Evolutionary conservation across 192 early-diverging fungal species (phyloP).

Genomic region (Endogone sp.): DNA sequence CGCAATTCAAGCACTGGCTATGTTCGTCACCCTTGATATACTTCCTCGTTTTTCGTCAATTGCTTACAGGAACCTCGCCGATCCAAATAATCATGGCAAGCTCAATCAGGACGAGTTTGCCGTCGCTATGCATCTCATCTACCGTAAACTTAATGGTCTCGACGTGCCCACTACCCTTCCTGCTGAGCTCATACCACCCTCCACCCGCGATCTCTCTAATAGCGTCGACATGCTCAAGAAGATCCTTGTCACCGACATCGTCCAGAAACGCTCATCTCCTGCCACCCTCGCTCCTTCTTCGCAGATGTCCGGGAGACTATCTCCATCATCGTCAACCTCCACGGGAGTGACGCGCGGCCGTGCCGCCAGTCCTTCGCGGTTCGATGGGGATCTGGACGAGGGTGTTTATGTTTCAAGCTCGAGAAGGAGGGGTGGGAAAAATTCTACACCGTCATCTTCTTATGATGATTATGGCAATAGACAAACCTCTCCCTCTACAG

Average conservation of each 20-base stretch:
- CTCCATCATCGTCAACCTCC: too few relatives aligned
- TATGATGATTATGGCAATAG: too few relatives aligned
- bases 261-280: slow-evolving; percentile 23
- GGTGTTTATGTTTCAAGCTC: slow-evolving; percentile 35
- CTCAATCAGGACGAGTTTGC: slow-evolving; percentile 94
- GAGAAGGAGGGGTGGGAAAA: slow-evolving; percentile 28
- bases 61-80: slow-evolving; percentile 60
- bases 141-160: slow-evolving; percentile 78
- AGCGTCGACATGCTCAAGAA: slow-evolving; percentile 59
- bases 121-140: slow-evolving; percentile 95
- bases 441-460: neutral
- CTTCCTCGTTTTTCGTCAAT: neutral
- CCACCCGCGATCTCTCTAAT: slow-evolving; percentile 76
- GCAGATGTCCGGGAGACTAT: neutral
- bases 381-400: slow-evolving; percentile 23
- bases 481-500: neutral
- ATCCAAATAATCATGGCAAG: slow-evolving; percentile 80
- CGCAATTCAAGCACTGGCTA: neutral
- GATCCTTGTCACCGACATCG: slow-evolving; percentile 57
- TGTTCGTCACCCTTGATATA: neutral
- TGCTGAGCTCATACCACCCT: slow-evolving; percentile 81
- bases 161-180: slow-evolving; percentile 79
- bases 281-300: slow-evolving; percentile 13
- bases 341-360: too few relatives aligned
- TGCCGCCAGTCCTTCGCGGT: too few relatives aligned